Base-by-base conservation (phyloP, 1,284 basidiomycete species). In the Gymnopus androsaceus region DNA sequence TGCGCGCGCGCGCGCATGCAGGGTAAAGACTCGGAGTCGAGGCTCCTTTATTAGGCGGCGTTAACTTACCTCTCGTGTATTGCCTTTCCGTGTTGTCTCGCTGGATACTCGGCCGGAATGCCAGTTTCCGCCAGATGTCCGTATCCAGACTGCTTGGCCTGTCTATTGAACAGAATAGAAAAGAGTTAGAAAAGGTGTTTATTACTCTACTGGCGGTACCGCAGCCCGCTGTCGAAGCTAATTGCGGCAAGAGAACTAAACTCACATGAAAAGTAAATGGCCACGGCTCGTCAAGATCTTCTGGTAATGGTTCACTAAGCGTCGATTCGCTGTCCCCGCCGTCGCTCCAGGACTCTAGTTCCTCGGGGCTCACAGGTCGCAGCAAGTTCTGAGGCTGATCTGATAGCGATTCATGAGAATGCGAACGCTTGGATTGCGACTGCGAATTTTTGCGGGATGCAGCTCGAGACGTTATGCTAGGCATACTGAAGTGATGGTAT, bases 61-160 rank as follows among this genome's bases (percentile, higher is more conserved):
- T 56, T 38, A 45, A 47, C 71, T 67, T 68, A 84, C 84, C 66
- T 72, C 67, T 65, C 75, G 72, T 11, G 77, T 80, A 55, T 55
- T 67, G 23, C 80, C 80, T 57, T 71, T 72, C 46, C 72, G 69
- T 58, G 73, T 77, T 30, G 69, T 72, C 45, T 69, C 71, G 28
- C 79, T 72, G 25, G 74, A 72, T 19, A 85, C 73, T 55, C 65
- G 72, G 19, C 82, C 83, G 12, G 47, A 61, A 61, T 74, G 72
- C 84, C 83, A 85, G 42, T 76, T 74, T 27, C 75, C 77, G 37
- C 74, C 72, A 42, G 69, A 68, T 12, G 75, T 79, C 59, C 73
- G 74, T 23, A 85, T 67, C 83, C 83, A 85, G 34, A 83, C 83
- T 30, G 19, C 51, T 31, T 85, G 77, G 19, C 75, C 75, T 34